Conservation (phyloP, 768 basidiomycete genomes). For the Boletus barrowsii region DNA sequence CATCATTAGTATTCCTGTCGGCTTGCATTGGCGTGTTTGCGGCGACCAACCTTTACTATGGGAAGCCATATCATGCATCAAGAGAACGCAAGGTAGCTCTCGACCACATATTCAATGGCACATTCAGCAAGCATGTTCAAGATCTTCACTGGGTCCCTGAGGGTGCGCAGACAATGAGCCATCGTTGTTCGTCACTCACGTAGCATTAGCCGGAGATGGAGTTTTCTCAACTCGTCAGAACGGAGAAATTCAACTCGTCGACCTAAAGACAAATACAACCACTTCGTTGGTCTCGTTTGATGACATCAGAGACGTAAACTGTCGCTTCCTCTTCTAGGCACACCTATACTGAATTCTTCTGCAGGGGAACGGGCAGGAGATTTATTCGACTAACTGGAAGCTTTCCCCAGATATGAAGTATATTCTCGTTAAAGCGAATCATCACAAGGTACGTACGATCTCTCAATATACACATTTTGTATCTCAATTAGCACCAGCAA, state of each 20-base stretch:
- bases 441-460: conserved; percentile 54
- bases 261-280: conserved; percentile 73
- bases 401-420: conserved; percentile 91
- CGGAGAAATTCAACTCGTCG: conserved; percentile 72
- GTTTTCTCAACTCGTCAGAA: conserved; percentile 69
- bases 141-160: conserved; percentile 85
- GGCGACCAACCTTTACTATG: conserved; percentile 63
- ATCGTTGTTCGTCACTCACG: conserved; percentile 3
- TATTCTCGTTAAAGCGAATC: conserved; percentile 75
- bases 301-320: conserved; percentile 65
- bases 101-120: conserved; percentile 92
- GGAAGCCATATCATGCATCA: conserved; percentile 46
- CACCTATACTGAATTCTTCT: conserved; percentile 1
- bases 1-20: conserved; percentile 57
- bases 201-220: conserved; percentile 80
- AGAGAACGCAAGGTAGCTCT: conserved; percentile 72
- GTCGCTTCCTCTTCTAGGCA: background rate
- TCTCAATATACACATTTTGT: background rate
- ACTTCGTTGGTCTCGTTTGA: conserved; percentile 51
- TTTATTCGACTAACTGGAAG: conserved; percentile 64
- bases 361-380: conserved; percentile 53
- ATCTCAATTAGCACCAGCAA: conserved; percentile 52
- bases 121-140: conserved; percentile 53
- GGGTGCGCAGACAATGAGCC: conserved; percentile 48
- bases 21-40: conserved; percentile 74